phyloP scores from a whole-genome alignment of 2,329 filamentous ascomycete genomes.

The Xylogone sp. region DNA sequence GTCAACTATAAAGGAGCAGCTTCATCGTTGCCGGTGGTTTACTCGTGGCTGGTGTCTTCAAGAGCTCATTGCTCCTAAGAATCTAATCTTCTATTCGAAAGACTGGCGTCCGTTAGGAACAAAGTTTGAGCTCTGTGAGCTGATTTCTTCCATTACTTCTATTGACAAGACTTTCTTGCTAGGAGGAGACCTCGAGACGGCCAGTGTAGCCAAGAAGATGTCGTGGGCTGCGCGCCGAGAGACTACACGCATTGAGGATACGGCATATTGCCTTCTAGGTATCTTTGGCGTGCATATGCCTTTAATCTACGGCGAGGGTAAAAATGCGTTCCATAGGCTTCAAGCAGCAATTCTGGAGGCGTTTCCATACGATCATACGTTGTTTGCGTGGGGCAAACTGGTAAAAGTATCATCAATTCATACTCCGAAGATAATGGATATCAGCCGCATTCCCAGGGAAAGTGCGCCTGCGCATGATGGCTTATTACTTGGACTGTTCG shows the following conservation, averaged over 20 bases:
- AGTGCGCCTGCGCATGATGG: too few species aligned
- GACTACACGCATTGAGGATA: slow-evolving; percentile 35
- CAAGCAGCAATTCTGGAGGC: too few species aligned
- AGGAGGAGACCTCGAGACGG: slow-evolving; percentile 10
- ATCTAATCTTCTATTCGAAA: slow-evolving; percentile 12
- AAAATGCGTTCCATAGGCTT: too few species aligned
- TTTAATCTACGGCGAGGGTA: too few species aligned
- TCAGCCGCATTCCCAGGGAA: too few species aligned
- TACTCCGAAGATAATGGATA: too few species aligned
- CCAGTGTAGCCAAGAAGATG: slow-evolving; percentile 21
- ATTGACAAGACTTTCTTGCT: slow-evolving; percentile 12
- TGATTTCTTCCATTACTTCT: slow-evolving; percentile 14
- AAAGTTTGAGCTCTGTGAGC: slow-evolving; percentile 13
- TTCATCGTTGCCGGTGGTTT: slow-evolving; percentile 12
- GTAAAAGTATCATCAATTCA: too few species aligned
- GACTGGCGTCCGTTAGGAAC: slow-evolving; percentile 13
- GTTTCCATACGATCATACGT: too few species aligned
- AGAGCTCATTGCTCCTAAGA: slow-evolving; percentile 12
- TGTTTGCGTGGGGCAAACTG: too few species aligned
- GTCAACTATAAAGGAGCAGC: slow-evolving; percentile 2
- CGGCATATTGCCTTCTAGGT: slow-evolving; percentile 41
- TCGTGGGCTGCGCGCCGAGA: slow-evolving; percentile 34
- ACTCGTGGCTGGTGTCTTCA: slow-evolving; percentile 13
- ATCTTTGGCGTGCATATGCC: slow-evolving; percentile 42
- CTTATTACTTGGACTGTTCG: too few species aligned